Evolutionary conservation across 306 rosid genomes (phyloP), one percentile per base, ranked within the genome.

Genomic region (Prunus persica): DNA sequence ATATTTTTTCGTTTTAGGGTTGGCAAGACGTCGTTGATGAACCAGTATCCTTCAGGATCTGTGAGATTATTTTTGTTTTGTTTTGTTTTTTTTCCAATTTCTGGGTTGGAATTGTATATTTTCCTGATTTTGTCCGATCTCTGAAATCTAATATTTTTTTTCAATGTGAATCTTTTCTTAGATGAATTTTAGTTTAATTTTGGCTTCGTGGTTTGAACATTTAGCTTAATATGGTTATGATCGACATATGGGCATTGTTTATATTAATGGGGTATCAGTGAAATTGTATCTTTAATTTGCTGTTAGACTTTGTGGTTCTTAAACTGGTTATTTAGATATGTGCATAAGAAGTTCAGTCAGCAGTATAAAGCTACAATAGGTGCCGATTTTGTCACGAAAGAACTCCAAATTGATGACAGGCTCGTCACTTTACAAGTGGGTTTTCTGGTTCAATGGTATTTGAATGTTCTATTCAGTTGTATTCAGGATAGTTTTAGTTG

Each of bases 321-420:
- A 83, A 81, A 82, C 85, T 78, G 62, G 46, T 70, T 68, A 24
- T 43, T 52, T 82, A 94, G 97, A 94, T 94, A 94, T 78, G 97
- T 94, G 78, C 97, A 92, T 67, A 92, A 92, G 88, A 94, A 81
- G 93, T 94, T 92, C 73, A 94, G 94, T 84, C 98, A 91, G 85
- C 98, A 94, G 84, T 94, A 94, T 82, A 94, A 94, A 79, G 98
- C 98, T 67, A 94, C 98, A 24, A 94, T 92, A 76, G 97, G 96
- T 60, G 98, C 98, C n/a, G 98, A 94, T 82, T 94, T 94, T 81
- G 97, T 94, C 80, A 94, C 98, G 5, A 94, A 94, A 78, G 98
- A 94, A 75, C 97, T 91, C 80, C 96, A 91, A 83, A 94, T 94
- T 64, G 98, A 94, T 24, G 98, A 94, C 89, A 86, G 83, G 81